Percentiles rank a stretch among this genome's conserved stretches.
These are phyloP conservation scores for Solanum appendiculatum DNA, from an alignment of 257 asterid species.

Conservation along the genomic window DNA sequence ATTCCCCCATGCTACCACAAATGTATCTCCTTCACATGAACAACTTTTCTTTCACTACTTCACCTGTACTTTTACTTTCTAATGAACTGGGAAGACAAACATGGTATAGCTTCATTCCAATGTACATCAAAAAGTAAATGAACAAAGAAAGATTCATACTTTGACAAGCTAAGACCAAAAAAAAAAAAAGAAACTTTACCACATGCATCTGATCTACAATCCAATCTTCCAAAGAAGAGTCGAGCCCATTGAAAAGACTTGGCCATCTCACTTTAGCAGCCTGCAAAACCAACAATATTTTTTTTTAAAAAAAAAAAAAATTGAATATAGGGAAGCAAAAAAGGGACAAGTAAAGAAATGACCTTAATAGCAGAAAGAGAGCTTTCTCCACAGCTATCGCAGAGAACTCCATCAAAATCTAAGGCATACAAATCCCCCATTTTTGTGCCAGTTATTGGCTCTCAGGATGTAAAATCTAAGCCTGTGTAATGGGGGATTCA, in stretches of 20 bases:
- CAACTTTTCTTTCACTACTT: neutral
- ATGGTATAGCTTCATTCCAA: neutral
- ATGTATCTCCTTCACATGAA: neutral
- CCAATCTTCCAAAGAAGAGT: conserved; percentile 71
- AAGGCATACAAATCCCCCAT: conserved; percentile 93
- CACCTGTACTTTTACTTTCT: neutral
- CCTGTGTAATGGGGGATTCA: neutral
- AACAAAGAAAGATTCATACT: neutral
- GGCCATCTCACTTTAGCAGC: conserved; percentile 98
- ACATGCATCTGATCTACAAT: conserved; percentile 89
- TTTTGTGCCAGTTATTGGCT: neutral
- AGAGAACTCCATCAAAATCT: conserved; percentile 94
- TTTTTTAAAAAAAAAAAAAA: neutral
- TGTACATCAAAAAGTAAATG: neutral
- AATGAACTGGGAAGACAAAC: neutral
- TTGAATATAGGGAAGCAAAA: neutral
- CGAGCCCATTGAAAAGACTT: conserved; percentile 52
- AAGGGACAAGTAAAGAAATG: neutral
- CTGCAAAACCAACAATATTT: conserved; percentile 13
- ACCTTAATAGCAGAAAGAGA: conserved; percentile 96
- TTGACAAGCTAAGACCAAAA: neutral
- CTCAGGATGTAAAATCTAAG: neutral
- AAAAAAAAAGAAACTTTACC: conserved; percentile 13
- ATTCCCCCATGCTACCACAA: neutral
- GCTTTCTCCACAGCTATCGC: conserved; percentile 99